phyloP scores from a whole-genome alignment of 2,329 filamentous ascomycete species.

The Neurospora crassa region DNA sequence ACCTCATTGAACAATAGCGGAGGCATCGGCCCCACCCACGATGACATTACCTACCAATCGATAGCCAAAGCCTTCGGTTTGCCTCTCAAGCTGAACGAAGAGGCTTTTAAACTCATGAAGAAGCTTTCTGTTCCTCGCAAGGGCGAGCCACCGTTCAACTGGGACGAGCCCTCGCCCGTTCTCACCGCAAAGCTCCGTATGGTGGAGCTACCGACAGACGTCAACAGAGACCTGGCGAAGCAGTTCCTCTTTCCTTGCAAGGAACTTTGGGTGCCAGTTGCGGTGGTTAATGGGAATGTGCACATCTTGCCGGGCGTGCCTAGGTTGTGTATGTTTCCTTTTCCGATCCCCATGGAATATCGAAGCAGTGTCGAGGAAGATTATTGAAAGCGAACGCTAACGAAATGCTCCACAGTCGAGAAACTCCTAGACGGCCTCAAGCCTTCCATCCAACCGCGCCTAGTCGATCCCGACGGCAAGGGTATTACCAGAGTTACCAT shows the following conservation, averaged over 20 bases:
- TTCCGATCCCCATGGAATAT: not conserved
- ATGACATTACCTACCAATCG: conserved; percentile 93
- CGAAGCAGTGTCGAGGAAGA: not conserved
- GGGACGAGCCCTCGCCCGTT: conserved; percentile 71
- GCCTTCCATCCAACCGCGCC: conserved; percentile 56
- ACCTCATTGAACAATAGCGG: conserved; percentile 42
- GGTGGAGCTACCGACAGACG: conserved; percentile 76
- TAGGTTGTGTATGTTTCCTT: conserved; percentile 49
- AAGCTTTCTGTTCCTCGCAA: conserved; percentile 64
- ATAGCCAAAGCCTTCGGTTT: conserved; percentile 84
- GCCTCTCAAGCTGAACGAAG: conserved; percentile 65
- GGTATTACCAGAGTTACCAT: conserved; percentile 71
- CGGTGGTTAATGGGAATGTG: conserved; percentile 83
- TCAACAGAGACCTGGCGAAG: conserved; percentile 49
- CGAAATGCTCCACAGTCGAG: conserved; percentile 45
- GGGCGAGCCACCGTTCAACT: conserved; percentile 67
- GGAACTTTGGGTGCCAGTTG: conserved; percentile 83
- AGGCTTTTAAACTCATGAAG: conserved; percentile 76
- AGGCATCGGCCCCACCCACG: conserved; percentile 91
- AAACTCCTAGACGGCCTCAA: conserved; percentile 68
- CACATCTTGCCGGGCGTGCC: conserved; percentile 91
- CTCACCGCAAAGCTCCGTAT: conserved; percentile 80
- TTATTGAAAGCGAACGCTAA: not conserved
- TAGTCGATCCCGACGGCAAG: conserved; percentile 72
- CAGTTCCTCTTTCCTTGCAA: conserved; percentile 74